Evolutionary conservation across 2,329 filamentous ascomycete species (phyloP), one percentile per base, ranked within the genome.

Genomic region (Xylaria sp.): DNA sequence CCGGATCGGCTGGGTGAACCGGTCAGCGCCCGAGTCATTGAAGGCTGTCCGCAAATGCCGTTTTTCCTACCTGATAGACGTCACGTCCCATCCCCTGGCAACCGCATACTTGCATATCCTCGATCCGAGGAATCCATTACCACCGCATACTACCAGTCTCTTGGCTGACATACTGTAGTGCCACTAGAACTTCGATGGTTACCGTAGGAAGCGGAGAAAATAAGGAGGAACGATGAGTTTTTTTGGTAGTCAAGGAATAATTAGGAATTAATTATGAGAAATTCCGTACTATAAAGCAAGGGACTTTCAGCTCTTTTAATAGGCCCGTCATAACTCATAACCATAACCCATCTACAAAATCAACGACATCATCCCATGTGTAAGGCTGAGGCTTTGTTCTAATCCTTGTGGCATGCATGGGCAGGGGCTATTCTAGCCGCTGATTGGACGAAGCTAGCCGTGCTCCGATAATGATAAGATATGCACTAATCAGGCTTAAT

Each of bases 41-140:
- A 40, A 44, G 22, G 40, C 39, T 34, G 9, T 47, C 24, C 22
- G 16, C 37, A 26, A 22, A 39, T 43, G 34, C 9, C 9, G 43
- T 65, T 55, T n/a, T n/a, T n/a, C n/a, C n/a, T 84, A 92, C 91
- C 92, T 96, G 66, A 99, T 86, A 5, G 92, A 97, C 19, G 87
- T 93, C 44, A 97, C 93, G 52, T 92, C 84, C 93, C 93, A 97
- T 50, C 92, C 91, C 69, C 92, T 82, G 42, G 87, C 83, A 46
- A 91, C 87, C 41, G 91, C 94, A 49, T 90, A 88, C 78, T 91
- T 94, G 78, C 94, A 97, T 76, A 99, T 96, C 51, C 93, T 84
- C 20, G 80, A 82, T 74, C 91, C 91, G 21, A 99, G 76, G 71
- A 97, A 99, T 29, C 94, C 93, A 73, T 91, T 97, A 55, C 93